Conservation (phyloP, 2,329 filamentous ascomycete species). For the Arachnopeziza araneosa region DNA sequence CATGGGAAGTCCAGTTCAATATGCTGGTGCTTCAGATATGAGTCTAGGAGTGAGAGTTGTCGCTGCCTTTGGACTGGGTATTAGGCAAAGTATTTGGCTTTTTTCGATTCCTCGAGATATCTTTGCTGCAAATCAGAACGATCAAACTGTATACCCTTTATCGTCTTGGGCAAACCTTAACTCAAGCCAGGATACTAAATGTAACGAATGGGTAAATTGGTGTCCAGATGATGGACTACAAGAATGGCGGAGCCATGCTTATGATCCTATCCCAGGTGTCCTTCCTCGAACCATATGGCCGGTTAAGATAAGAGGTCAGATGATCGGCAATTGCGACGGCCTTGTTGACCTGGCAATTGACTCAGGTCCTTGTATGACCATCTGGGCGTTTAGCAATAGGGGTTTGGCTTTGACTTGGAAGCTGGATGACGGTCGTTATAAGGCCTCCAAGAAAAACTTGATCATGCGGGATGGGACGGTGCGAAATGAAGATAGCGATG, state of each 20-base stretch:
- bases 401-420: constrained; percentile 43
- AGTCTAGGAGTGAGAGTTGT: constrained; percentile 52
- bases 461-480: constrained; percentile 29
- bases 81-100: constrained; percentile 44
- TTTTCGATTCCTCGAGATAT: constrained; percentile 57
- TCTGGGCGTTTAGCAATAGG: constrained; percentile 47
- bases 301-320: constrained; percentile 42
- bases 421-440: constrained; percentile 31
- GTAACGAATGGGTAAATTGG: constrained; percentile 33
- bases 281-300: constrained; percentile 38
- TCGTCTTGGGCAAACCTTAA: constrained; percentile 8
- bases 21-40: constrained; percentile 51
- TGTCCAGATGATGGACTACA: constrained; percentile 34
- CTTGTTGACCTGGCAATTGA: constrained; percentile 47
- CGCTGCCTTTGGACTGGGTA: constrained; percentile 45
- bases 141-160: constrained; percentile 4
- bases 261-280: constrained; percentile 16
- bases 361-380: constrained; percentile 37
- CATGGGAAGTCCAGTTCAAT: constrained; percentile 42
- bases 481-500: constrained; percentile 16
- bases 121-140: constrained; percentile 35
- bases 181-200: constrained; percentile 6
- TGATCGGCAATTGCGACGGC: constrained; percentile 40
- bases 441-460: not conserved
- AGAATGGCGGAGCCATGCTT: constrained; percentile 30